Base-by-base conservation (phyloP, 495 filamentous ascomycete species). In the Aspergillus olivimuriae region DNA sequence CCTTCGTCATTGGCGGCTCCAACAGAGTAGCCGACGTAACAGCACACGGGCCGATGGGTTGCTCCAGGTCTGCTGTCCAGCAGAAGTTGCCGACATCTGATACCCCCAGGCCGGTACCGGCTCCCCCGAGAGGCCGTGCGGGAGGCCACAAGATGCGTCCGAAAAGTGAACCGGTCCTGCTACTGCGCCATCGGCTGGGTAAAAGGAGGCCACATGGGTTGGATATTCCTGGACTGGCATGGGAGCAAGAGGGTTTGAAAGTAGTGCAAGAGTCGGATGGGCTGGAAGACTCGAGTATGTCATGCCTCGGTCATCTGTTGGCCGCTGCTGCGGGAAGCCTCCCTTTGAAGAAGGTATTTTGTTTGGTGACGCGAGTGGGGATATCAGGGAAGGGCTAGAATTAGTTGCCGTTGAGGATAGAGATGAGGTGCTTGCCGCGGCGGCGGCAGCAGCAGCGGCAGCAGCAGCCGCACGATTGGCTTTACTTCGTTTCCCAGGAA, bases 401-500 rank as follows among this genome's bases (percentile, higher is more conserved):
- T 19, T 17, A 6, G 45, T 41, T 2, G 41, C 24, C 8, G 43
- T 41, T 10, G 45, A 45, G 7, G 47, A 40, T 10, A 38, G 37
- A 1, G 41, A 31, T 14, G 40, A 49, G 42, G 30, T 37, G 48
- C 45, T 34, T 1, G 39, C 24, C 21, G 34, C 22, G 12, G 42
- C 23, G 11, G 31, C 41, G 1, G 45, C 36, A 14, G 37, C 32
- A 16, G 50, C 40, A 12, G 43, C 43, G 11, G 43, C 43, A 8
- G 43, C 43, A 18, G 42, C 43, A 11, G 43, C 43, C 4, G 33
- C 50, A 11, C 50, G 50, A 33, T 52, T 52, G 22, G 45, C 50
- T 34, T 52, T 52, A 33, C 50, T 48, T 30, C 50, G 21, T 39
- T 52, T 52, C 18, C 50, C 50, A 17, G 50, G 50, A 15, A 52